These are phyloP conservation scores for Spizellomyces sp. DNA, from an alignment of 192 early-diverging fungal genomes.

Conservation along the genomic window DNA sequence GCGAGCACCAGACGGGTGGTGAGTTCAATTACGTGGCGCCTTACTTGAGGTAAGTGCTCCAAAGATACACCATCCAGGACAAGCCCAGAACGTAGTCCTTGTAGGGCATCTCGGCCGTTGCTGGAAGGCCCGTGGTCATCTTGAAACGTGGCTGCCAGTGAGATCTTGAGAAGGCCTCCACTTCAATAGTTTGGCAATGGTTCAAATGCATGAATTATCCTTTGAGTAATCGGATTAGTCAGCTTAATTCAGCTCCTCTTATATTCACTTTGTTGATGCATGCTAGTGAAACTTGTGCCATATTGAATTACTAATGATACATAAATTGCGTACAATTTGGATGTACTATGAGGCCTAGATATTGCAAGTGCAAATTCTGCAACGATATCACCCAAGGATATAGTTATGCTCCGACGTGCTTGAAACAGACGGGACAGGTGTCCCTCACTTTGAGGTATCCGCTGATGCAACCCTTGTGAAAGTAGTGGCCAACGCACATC, in stretches of 20 bases:
- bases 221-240: background rate
- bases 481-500: constrained; percentile 3
- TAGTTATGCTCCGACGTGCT: background rate
- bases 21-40: background rate
- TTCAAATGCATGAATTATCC: background rate
- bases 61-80: constrained; percentile 69
- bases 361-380: background rate
- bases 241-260: background rate
- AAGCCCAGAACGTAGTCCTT: constrained; percentile 79
- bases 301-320: background rate
- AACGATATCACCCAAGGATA: background rate
- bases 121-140: background rate
- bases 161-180: background rate
- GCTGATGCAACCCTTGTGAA: constrained; percentile 2
- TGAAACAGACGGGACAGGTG: constrained; percentile 9
- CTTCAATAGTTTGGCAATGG: background rate
- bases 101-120: constrained; percentile 55
- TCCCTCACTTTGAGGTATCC: background rate
- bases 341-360: background rate
- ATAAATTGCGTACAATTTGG: background rate
- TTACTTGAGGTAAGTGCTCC: constrained; percentile 82
- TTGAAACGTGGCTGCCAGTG: background rate
- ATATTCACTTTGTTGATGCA: too few relatives aligned
- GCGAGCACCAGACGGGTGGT: background rate
- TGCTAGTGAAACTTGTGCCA: background rate